Evolutionary conservation across 2,329 filamentous ascomycete species (phyloP), one percentile per base, ranked within the genome.

Genomic region (Pseudogymnoascus pannorum): DNA sequence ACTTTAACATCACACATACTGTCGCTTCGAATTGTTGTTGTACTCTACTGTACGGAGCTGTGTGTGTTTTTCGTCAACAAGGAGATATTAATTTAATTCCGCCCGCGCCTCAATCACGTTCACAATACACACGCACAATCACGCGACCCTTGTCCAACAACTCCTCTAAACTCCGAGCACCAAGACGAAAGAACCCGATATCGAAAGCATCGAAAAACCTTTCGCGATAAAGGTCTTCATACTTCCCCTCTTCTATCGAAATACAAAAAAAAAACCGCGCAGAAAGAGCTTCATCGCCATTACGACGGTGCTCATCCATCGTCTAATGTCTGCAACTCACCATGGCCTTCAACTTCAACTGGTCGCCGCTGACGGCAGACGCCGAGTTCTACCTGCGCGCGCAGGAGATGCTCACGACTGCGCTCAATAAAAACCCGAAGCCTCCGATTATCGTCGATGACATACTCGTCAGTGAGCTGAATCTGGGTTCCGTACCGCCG

Each of bases 321-420:
- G 38, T 42, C 38, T 42, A 42, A 42, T 42, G 38, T 42, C 38
- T 42, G 38, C 51, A 66, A 64, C 61, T 66, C 67, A 67, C 65
- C 57, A 99, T 99, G 94, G 94, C 94, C 69, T 99, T 99, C 89
- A 97, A 97, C 82, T 99, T 99, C 89, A 97, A 97, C 91, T 99
- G 94, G 94, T 96, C 92, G 84, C 94, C 94, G 73, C 83, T 99
- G 67, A 94, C 95, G 78, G 93, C 93, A 72, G 94, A 97, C 79
- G 93, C 91, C 71, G 85, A 87, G 69, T 94, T 94, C 76, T 93
- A 93, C 77, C 85, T 89, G 73, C 88, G 92, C 69, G 93, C 94
- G 59, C 89, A 92, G 75, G 92, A 97, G 74, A 89, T 97, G 75
- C 83, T 99, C 70, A 99, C 94, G 24, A 88, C 90, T 62, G 94